Percentiles rank a stretch among this genome's conserved stretches.
Conservation (phyloP, 2,329 filamentous ascomycete genomes). For the Diaporthe amygdali region DNA sequence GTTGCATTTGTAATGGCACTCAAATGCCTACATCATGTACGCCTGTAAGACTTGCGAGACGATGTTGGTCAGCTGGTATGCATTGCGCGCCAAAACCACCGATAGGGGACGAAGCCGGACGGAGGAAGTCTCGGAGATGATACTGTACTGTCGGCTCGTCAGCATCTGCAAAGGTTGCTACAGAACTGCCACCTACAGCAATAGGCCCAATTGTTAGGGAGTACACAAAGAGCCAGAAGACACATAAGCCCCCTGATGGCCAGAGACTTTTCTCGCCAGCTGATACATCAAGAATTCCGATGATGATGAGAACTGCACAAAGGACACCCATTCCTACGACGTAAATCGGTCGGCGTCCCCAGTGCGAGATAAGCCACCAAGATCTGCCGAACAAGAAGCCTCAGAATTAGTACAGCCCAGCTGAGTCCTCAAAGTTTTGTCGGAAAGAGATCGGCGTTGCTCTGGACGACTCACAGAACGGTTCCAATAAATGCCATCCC, state of each 20-base stretch:
- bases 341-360: slow-evolving; percentile 2
- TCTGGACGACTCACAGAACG: slow-evolving; percentile 44
- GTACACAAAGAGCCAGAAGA: background rate
- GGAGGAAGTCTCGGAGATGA: slow-evolving; percentile 2
- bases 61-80: background rate
- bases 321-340: background rate
- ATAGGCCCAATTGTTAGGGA: slow-evolving; percentile 1
- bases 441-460: slow-evolving; percentile 9
- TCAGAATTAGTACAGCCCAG: background rate
- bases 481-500: slow-evolving; percentile 49
- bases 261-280: background rate
- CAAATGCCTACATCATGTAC: background rate
- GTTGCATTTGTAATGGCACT: fast-evolving
- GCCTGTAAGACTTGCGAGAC: background rate
- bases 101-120: background rate
- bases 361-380: slow-evolving; percentile 5
- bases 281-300: background rate
- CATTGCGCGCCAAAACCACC: background rate
- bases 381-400: background rate
- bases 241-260: background rate
- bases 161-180: background rate
- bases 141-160: background rate
- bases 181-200: background rate
- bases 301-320: background rate
- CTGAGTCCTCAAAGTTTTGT: too few relatives aligned